Percentiles rank a stretch among this genome's conserved stretches.
phyloP scores from a whole-genome alignment of 2,329 filamentous ascomycete genomes.

The Cladobotryum mycophilum region DNA sequence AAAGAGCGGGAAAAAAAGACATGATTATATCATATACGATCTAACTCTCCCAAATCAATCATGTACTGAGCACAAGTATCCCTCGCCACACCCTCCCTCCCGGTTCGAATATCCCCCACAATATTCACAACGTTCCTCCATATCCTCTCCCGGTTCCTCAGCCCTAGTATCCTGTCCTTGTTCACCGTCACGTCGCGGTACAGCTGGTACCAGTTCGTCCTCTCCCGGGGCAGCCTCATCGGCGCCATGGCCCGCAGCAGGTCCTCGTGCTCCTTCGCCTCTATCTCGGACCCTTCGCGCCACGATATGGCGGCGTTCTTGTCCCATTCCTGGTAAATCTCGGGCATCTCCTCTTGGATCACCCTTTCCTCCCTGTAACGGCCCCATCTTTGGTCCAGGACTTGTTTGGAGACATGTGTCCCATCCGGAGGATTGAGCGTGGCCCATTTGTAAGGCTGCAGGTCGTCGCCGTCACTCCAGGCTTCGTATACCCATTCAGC shows the following conservation, averaged over 20 bases:
- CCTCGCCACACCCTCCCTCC: neutral
- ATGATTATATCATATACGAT: too few relatives aligned
- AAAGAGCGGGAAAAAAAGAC: too few relatives aligned
- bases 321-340: constrained; percentile 3
- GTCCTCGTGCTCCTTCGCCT: neutral
- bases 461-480: constrained; percentile 1
- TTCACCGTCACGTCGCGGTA: constrained; percentile 7
- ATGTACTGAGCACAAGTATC: too few relatives aligned
- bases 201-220: constrained; percentile 14
- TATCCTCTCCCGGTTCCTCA: constrained; percentile 13
- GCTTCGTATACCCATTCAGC: constrained; percentile 10
- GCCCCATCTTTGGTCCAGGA: neutral
- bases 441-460: constrained; percentile 6
- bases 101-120: constrained; percentile 1
- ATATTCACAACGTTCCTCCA: constrained; percentile 6
- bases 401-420: neutral
- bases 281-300: constrained; percentile 1
- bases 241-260: constrained; percentile 3
- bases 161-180: constrained; percentile 1
- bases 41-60: neutral
- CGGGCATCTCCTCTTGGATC: neutral
- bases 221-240: neutral
- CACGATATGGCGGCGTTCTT: constrained; percentile 3
- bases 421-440: constrained; percentile 1
- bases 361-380: too few relatives aligned